These are phyloP conservation scores for Rhododendron ferrugineum DNA, from an alignment of 148 eudicot genomes.

Conservation along the genomic window DNA sequence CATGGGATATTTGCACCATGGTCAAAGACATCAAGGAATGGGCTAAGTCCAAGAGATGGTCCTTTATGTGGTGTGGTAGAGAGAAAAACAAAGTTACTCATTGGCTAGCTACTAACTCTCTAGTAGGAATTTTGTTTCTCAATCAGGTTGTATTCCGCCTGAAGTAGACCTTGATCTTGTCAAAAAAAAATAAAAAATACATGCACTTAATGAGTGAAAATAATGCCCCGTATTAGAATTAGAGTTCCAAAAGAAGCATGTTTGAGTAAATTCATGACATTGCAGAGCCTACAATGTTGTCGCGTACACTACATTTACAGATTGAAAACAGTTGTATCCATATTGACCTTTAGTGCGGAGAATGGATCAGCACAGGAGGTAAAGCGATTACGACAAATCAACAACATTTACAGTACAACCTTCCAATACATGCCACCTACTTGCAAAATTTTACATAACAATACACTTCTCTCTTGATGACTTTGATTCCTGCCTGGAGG, in stretches of 20 bases:
- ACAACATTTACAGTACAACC: slow-evolving; percentile 30
- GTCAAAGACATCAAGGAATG: too few relatives aligned
- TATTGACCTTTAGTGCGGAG: neutral
- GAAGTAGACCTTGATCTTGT: too few relatives aligned
- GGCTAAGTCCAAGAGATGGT: too few relatives aligned
- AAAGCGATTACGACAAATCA: slow-evolving; percentile 4
- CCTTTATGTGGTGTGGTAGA: too few relatives aligned
- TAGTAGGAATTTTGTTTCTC: too few relatives aligned
- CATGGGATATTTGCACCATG: too few relatives aligned
- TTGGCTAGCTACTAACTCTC: too few relatives aligned
- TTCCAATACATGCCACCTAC: neutral
- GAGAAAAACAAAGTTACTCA: too few relatives aligned
- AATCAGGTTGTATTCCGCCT: too few relatives aligned
- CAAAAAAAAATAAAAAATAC: neutral
- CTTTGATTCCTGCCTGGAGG: slow-evolving; percentile 59
- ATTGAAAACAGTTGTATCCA: neutral
- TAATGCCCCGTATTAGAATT: neutral
- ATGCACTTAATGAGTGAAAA: neutral
- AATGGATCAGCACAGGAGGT: neutral
- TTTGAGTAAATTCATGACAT: neutral
- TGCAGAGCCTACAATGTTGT: neutral
- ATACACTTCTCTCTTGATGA: slow-evolving; percentile 59
- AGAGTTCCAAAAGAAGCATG: neutral
- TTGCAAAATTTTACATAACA: slow-evolving; percentile 47
- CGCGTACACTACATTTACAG: slow-evolving; percentile 3